A percentile compares a stretch with the other conserved stretches of the same genome.
Evolutionary conservation across 2,329 filamentous ascomycete species (phyloP).

Genomic region (Alternaria consortialis): DNA sequence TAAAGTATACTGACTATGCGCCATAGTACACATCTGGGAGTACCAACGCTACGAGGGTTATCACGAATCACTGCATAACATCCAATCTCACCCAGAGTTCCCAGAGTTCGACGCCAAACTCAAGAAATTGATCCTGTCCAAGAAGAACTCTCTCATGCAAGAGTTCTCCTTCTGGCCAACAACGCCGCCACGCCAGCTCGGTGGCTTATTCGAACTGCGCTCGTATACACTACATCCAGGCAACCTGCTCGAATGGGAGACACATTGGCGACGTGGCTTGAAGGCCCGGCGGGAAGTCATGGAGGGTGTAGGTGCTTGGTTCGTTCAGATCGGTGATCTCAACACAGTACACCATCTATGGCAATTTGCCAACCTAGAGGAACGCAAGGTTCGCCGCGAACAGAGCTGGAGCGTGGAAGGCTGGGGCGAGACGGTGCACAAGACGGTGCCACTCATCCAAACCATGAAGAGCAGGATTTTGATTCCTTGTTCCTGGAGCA

Average conservation of each 20-base stretch:
- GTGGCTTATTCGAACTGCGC: slow-evolving; percentile 92
- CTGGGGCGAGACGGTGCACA: slow-evolving; percentile 97
- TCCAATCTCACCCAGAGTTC: slow-evolving; percentile 84
- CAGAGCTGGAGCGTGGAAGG: slow-evolving; percentile 95
- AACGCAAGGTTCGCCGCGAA: slow-evolving; percentile 87
- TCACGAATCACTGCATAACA: slow-evolving; percentile 87
- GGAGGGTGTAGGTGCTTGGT: slow-evolving; percentile 98
- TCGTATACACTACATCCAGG: slow-evolving; percentile 97
- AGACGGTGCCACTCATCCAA: slow-evolving; percentile 97
- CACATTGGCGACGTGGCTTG: slow-evolving; percentile 92
- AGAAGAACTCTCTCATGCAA: slow-evolving; percentile 94
- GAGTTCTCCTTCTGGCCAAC: slow-evolving; percentile 99
- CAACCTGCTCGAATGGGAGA: slow-evolving; percentile 97
- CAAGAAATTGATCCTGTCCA: slow-evolving; percentile 82
- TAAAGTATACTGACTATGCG: slow-evolving; percentile 15
- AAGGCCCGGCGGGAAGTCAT: slow-evolving; percentile 94
- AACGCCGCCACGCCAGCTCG: slow-evolving; percentile 85
- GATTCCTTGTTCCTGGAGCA: slow-evolving; percentile 96
- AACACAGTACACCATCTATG: slow-evolving; percentile 98
- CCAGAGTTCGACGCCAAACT: slow-evolving; percentile 84
- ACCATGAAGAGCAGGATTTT: slow-evolving; percentile 94
- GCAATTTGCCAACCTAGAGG: slow-evolving; percentile 97
- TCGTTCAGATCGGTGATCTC: slow-evolving; percentile 95
- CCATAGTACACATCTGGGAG: slow-evolving; percentile 96
- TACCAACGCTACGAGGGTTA: slow-evolving; percentile 98